Base-by-base conservation (phyloP, 192 early-diverging fungal species). In the Dissophora globulifera region DNA sequence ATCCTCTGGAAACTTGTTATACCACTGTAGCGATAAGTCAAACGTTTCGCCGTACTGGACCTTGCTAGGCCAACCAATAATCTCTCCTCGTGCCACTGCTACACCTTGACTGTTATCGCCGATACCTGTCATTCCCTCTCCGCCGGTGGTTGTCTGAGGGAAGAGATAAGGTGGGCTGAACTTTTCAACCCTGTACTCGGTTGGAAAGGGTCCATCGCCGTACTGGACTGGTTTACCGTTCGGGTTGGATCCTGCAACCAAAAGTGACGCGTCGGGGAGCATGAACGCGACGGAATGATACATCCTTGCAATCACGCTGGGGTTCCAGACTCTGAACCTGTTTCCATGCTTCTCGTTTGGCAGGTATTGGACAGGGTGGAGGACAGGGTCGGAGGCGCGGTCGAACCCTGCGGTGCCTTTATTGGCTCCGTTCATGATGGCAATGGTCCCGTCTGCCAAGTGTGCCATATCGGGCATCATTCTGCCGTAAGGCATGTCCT, bases 101-200 rank as follows among this genome's bases (percentile, higher is more conserved):
- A 40, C 48, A 12, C 17, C 40, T 15, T 25, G 20, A 3, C 31
- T 25, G 47, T 22, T 23, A 4, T 22, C 19, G 30, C 48, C 12
- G 0, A 17, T 19, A 9, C 17, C 38, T 15, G 30, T 35, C 8
- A 15, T 23, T 1, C 8, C 52, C 31, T 32, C 54, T 17, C 16
- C 20, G 22, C 12, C 11, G 17, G 38, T 30, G 16, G 35, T 38
- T 13, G 6, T 13, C 13, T 59, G 54, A 4, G 62, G 67, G 61
- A 83, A 85, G 5, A 87, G 50, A 40, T 87, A 87, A n/a, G 83
- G 83, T 11, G 86, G 86, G 2, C 81, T 76, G 47, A 82, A 87
- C 11, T 76, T 63, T 46, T 87, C 86, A 12, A 85, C 82, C 30
- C 85, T 65, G 43, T 68, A 87, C 16, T 83, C 81, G 15, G 81